Percentiles rank a stretch among this genome's conserved stretches.
These are phyloP conservation scores for Brassica incana DNA, from an alignment of 345 rosid species.

Conservation along the genomic window DNA sequence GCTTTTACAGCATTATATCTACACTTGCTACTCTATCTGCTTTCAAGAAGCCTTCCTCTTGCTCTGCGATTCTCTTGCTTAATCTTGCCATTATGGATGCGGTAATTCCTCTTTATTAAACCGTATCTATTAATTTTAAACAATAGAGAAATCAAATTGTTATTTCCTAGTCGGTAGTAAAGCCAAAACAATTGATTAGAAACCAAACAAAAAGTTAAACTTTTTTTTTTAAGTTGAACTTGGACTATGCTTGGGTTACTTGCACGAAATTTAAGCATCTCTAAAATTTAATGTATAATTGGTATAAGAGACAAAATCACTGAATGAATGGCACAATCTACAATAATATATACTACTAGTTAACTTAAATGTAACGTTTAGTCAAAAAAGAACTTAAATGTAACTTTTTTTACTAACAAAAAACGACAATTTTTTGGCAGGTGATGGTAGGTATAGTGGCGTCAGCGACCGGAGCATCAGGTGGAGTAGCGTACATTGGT, in stretches of 20 bases:
- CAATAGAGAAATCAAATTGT: constrained; percentile 9
- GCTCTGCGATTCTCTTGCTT: constrained; percentile 45
- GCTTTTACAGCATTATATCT: constrained; percentile 62
- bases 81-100: constrained; percentile 53
- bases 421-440: constrained; percentile 36
- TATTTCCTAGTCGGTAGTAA: neutral
- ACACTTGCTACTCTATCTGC: constrained; percentile 51
- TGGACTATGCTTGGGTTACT: neutral
- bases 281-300: neutral
- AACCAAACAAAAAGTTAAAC: neutral
- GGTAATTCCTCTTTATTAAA: constrained; percentile 39
- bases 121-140: neutral
- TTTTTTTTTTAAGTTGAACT: neutral
- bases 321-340: neutral
- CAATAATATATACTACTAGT: neutral
- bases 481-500: constrained; percentile 69
- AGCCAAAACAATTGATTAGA: neutral
- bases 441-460: constrained; percentile 74
- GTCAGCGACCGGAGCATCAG: constrained; percentile 78
- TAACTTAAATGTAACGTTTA: neutral
- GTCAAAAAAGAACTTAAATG: neutral
- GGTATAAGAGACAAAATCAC: neutral
- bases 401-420: constrained; percentile 2
- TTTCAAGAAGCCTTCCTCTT: constrained; percentile 42
- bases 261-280: neutral